Conservation (phyloP, 2,329 filamentous ascomycete genomes). For the Alternaria sp. region DNA sequence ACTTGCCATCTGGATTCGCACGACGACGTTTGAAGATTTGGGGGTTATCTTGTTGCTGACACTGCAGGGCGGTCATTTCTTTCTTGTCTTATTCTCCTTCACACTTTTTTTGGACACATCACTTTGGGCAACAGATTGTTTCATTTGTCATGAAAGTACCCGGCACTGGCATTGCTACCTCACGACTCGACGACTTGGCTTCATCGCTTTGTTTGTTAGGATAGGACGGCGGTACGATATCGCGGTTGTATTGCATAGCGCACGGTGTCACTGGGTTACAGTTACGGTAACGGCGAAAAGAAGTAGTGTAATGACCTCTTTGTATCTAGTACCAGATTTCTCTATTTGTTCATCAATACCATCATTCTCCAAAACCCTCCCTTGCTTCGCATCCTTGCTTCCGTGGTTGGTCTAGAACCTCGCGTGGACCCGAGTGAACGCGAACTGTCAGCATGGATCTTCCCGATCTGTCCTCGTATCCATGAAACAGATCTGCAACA, state of each 20-base stretch:
- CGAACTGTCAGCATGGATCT: not conserved
- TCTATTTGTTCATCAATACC: not conserved
- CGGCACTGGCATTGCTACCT: constrained; percentile 4
- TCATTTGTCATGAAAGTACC: not conserved
- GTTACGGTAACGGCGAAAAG: not conserved
- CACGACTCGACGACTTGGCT: constrained; percentile 2
- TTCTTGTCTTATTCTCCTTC: constrained; percentile 3
- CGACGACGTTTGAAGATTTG: not conserved
- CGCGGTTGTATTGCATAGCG: constrained; percentile 4
- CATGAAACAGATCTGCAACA: constrained; percentile 21
- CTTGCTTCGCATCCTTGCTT: not conserved
- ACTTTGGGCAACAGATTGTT: constrained; percentile 10
- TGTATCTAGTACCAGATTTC: not conserved
- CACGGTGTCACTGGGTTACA: constrained; percentile 1
- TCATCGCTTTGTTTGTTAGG: constrained; percentile 3
- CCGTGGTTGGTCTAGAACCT: not conserved
- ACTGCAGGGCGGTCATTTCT: not conserved
- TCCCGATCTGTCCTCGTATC: not conserved
- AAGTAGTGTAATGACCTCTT: not conserved
- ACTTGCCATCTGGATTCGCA: not conserved
- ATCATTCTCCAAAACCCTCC: not conserved
- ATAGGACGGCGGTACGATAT: not conserved
- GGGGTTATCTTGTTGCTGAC: not conserved
- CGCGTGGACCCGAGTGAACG: not conserved
- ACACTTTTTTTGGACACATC: not conserved